phyloP scores from a whole-genome alignment of 208 protist species.

The Crithidia sp. region DNA sequence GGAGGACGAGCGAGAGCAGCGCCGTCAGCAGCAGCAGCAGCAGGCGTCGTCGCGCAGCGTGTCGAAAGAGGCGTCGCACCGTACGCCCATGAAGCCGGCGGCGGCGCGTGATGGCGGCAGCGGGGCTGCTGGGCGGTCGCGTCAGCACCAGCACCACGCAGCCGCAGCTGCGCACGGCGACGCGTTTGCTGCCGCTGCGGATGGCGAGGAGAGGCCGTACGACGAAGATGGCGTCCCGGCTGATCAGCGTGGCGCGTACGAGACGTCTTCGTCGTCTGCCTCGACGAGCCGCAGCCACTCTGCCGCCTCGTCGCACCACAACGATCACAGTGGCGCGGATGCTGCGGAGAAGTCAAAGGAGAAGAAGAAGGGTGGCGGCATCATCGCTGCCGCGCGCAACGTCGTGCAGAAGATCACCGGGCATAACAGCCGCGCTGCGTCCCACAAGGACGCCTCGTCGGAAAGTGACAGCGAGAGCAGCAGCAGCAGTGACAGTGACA shows the following conservation, averaged over 20 bases:
- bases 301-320: conserved; percentile 2
- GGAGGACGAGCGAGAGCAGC: conserved; percentile 23
- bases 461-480: neutral
- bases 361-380: neutral
- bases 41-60: neutral
- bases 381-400: no score
- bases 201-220: neutral
- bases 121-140: conserved; percentile 13
- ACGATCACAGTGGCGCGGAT: conserved; percentile 2
- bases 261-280: conserved; percentile 34
- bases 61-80: conserved; percentile 9
- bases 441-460: no score
- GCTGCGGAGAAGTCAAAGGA: neutral
- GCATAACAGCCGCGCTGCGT: no score
- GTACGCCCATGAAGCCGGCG: conserved; percentile 10
- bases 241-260: conserved; percentile 22
- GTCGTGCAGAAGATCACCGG: no score
- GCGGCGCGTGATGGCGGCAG: neutral
- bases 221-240: conserved; percentile 9
- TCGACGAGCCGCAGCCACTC: conserved; percentile 32
- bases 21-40: conserved; percentile 7
- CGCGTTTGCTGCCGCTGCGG: conserved; percentile 8
- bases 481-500: neutral
- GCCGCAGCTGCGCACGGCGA: conserved; percentile 18
- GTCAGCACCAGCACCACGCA: conserved; percentile 31